Evolutionary conservation across 441 rosid species (phyloP).

Genomic region (Euphorbia corollata): DNA sequence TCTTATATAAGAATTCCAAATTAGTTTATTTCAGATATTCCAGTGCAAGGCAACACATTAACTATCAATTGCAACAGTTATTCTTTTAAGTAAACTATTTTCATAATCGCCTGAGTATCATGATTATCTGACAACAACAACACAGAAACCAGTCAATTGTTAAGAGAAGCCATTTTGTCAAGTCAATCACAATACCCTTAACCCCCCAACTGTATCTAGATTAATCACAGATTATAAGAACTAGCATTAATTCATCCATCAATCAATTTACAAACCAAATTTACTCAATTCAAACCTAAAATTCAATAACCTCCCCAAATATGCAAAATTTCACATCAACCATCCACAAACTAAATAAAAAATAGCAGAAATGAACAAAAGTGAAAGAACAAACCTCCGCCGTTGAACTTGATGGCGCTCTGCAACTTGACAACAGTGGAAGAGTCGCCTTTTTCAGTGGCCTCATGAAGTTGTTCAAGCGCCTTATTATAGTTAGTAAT

Average conservation of each 20-base stretch:
- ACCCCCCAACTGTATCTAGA: not conserved
- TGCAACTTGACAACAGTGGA: conserved; percentile 61
- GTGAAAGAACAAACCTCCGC: conserved; percentile 55
- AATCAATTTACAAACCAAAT: not conserved
- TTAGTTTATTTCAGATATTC: too few species aligned
- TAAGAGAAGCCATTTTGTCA: not conserved
- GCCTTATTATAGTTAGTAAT: conserved; percentile 82
- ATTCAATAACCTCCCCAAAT: not conserved
- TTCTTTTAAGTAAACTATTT: conserved; percentile 4
- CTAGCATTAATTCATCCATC: not conserved
- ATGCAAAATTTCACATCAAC: not conserved
- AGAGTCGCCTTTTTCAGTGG: conserved; percentile 57
- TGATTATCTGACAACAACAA: not conserved
- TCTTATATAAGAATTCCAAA: not conserved
- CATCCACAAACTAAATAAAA: not conserved
- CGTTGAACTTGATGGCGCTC: conserved; percentile 91
- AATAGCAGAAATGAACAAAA: not conserved
- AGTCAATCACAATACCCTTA: not conserved
- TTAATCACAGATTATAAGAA: not conserved
- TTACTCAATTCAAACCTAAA: not conserved
- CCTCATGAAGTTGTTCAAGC: conserved; percentile 67
- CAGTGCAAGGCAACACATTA: too few species aligned
- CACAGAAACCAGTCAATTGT: not conserved
- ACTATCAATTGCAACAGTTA: not conserved
- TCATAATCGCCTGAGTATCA: not conserved